Evolutionary conservation across 257 asterid species (phyloP).

Genomic region (Gentiana macrophylla): DNA sequence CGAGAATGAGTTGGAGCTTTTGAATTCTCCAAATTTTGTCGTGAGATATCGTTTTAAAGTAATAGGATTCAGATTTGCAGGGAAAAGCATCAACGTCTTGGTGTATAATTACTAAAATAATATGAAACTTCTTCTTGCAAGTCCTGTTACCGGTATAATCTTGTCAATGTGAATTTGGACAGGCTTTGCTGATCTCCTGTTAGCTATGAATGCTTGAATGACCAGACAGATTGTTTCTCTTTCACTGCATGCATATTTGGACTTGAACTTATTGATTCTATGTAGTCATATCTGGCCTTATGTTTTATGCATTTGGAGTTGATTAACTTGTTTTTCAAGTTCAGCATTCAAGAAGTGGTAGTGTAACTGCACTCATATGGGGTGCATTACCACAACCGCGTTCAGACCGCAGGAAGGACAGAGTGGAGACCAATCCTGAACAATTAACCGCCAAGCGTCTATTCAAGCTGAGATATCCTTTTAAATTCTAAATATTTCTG

Average conservation of each 20-base stretch:
- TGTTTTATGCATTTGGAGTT: background rate
- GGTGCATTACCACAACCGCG: constrained; percentile 99
- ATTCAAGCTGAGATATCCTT: constrained; percentile 97
- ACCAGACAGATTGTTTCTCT: no score
- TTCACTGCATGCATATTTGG: background rate
- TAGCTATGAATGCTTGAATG: no score
- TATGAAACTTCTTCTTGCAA: no score
- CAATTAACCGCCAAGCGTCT: constrained; percentile 98
- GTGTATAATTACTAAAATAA: no score
- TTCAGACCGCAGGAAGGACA: constrained; percentile 83
- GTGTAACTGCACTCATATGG: constrained; percentile 81
- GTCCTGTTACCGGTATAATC: no score
- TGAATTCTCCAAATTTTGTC: no score
- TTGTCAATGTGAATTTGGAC: no score
- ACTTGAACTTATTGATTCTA: background rate
- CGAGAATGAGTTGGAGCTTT: no score
- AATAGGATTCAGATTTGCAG: no score
- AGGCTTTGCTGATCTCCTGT: no score
- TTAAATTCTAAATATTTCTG: background rate
- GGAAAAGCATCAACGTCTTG: no score
- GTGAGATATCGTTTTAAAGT: no score
- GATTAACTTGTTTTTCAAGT: constrained; percentile 8
- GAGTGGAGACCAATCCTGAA: constrained; percentile 98
- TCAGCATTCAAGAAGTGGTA: constrained; percentile 71
- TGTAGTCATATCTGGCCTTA: background rate